Percentiles rank a stretch among this genome's conserved stretches.
Conservation (phyloP, 176 grass and related monocot species). For the Metroxylon sagu region DNA sequence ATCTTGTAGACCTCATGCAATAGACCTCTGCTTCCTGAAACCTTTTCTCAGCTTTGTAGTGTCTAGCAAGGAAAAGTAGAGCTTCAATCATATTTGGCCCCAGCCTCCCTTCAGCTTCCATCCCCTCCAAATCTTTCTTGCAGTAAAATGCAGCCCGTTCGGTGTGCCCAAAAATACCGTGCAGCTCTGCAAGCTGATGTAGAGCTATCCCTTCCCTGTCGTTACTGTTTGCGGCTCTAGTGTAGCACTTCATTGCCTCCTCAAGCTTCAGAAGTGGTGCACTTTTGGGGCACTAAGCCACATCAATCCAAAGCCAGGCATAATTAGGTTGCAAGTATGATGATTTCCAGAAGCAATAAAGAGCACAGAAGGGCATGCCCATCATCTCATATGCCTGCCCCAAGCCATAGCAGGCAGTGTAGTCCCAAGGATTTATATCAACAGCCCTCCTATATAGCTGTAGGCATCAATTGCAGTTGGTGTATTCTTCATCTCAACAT, state of each 20-base stretch:
- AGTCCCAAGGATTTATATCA: slow-evolving; percentile 96
- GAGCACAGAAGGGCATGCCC: slow-evolving; percentile 87
- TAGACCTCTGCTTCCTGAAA: slow-evolving; percentile 81
- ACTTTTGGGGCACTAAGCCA: slow-evolving; percentile 95
- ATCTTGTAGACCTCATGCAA: slow-evolving; percentile 38
- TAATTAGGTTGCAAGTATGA: slow-evolving; percentile 87
- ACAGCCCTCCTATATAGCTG: slow-evolving; percentile 48
- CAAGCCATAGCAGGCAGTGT: slow-evolving; percentile 93
- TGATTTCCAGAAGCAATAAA: slow-evolving; percentile 80
- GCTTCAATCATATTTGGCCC: slow-evolving; percentile 80
- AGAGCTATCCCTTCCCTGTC: slow-evolving; percentile 91
- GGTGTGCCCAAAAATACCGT: slow-evolving; percentile 50
- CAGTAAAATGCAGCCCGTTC: slow-evolving; percentile 80
- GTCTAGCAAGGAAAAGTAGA: slow-evolving; percentile 78
- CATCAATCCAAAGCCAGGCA: slow-evolving; percentile 86
- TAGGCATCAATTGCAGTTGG: slow-evolving; percentile 94
- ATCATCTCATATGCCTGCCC: slow-evolving; percentile 99
- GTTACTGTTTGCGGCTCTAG: slow-evolving; percentile 62
- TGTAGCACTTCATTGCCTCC: slow-evolving; percentile 91
- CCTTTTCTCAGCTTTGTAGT: slow-evolving; percentile 55
- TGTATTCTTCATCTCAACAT: slow-evolving; percentile 93
- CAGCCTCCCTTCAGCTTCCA: slow-evolving; percentile 85
- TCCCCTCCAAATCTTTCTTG: slow-evolving; percentile 83
- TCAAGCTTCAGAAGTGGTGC: slow-evolving; percentile 76
- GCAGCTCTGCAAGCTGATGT: slow-evolving; percentile 67